phyloP scores from a whole-genome alignment of 1,284 basidiomycete genomes.

The Boletus calvinii region DNA sequence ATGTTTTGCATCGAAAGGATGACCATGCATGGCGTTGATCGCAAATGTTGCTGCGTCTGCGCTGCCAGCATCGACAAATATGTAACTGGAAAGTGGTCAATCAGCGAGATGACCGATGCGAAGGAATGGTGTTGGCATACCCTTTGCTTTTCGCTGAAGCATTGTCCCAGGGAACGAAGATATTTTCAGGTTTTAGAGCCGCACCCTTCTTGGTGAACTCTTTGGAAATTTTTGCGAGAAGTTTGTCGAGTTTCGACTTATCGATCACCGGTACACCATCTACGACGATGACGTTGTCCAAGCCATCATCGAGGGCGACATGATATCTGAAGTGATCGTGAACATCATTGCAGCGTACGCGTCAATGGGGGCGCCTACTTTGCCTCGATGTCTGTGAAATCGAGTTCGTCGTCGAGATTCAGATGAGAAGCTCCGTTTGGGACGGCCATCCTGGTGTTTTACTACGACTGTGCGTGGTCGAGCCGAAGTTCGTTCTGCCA shows the following conservation, averaged over 20 bases:
- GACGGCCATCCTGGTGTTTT: conserved; percentile 24
- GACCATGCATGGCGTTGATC: conserved; percentile 78
- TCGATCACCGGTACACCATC: conserved; percentile 89
- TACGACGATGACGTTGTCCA: conserved; percentile 86
- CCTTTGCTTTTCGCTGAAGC: conserved; percentile 81
- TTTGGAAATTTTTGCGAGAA: conserved; percentile 78
- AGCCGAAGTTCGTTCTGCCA: background rate
- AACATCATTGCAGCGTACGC: conserved; percentile 5
- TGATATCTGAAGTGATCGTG: conserved; percentile 58
- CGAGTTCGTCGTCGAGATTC: conserved; percentile 69
- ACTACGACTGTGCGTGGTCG: background rate
- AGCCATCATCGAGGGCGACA: conserved; percentile 75
- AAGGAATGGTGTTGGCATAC: conserved; percentile 43
- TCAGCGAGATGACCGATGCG: conserved; percentile 8
- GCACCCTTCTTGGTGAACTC: conserved; percentile 82
- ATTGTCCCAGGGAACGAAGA: conserved; percentile 86
- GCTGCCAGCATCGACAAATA: conserved; percentile 88
- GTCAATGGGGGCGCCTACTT: conserved; percentile 54
- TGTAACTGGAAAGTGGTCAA: conserved; percentile 53
- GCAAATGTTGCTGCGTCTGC: conserved; percentile 83
- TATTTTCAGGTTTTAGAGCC: conserved; percentile 71
- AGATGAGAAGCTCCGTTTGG: conserved; percentile 33
- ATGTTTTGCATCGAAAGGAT: conserved; percentile 92
- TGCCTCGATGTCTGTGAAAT: conserved; percentile 93
- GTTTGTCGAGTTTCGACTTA: conserved; percentile 73